Percentiles rank a stretch among this genome's conserved stretches.
Conservation (phyloP, 345 rosid species). For the Schrenkiella parvula region DNA sequence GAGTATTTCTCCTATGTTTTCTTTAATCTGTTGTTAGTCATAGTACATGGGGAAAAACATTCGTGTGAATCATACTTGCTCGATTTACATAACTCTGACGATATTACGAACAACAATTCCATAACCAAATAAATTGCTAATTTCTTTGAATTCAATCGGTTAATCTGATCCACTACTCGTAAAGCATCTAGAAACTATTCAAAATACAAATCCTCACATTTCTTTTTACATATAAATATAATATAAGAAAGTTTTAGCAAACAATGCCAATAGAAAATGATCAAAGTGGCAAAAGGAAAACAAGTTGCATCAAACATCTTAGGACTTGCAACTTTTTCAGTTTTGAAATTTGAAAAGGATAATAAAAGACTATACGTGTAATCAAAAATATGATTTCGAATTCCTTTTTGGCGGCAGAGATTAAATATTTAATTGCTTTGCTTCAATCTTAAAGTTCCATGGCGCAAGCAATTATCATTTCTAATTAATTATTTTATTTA, state of each 20-base stretch:
- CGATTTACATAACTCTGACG: background rate
- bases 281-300: slow-evolving; percentile 17
- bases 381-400: slow-evolving; percentile 25
- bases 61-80: background rate
- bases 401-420: slow-evolving; percentile 31
- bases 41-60: background rate
- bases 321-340: background rate
- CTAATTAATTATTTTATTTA: background rate
- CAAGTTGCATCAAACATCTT: slow-evolving; percentile 6
- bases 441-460: slow-evolving; percentile 29
- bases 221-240: background rate
- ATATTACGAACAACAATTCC: background rate
- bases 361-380: slow-evolving; percentile 1
- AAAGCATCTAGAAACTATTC: background rate
- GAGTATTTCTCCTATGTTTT: slow-evolving; percentile 15
- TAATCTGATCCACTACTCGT: background rate
- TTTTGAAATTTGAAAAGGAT: slow-evolving; percentile 18
- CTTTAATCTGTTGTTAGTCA: too few species aligned
- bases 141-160: background rate
- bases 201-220: background rate
- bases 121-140: background rate
- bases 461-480: slow-evolving; percentile 31
- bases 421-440: slow-evolving; percentile 10
- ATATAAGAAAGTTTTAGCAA: slow-evolving; percentile 15
- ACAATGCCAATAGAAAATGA: background rate